Evolutionary conservation across 352 stramenopile species (phyloP).

Genomic region (Globisporangium echinulatum): DNA sequence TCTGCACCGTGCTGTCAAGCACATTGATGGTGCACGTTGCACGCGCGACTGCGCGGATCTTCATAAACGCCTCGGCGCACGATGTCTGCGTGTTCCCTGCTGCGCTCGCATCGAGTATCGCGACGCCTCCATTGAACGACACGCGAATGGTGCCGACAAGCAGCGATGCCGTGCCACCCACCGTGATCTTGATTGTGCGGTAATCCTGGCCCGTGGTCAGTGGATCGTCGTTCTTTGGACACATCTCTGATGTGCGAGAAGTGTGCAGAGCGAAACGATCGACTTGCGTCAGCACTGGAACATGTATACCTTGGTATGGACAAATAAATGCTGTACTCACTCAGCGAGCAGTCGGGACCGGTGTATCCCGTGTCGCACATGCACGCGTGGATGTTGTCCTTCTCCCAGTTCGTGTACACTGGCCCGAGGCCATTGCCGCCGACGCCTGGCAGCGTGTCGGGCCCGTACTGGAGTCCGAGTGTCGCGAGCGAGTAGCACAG

Average conservation of each 20-base stretch:
- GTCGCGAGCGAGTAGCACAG: conserved; percentile 51
- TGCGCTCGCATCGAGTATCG: conserved; percentile 30
- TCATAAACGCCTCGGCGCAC: conserved; percentile 36
- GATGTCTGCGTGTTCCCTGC: conserved; percentile 22
- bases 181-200: conserved; percentile 50
- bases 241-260: conserved; percentile 42
- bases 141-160: conserved; percentile 31
- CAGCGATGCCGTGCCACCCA: conserved; percentile 22
- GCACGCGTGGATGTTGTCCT: conserved; percentile 65
- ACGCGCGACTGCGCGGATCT: conserved; percentile 30
- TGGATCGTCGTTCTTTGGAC: conserved; percentile 83
- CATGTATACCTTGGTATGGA: background rate
- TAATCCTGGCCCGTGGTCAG: conserved; percentile 64
- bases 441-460: conserved; percentile 25
- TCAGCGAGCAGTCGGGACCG: conserved; percentile 76
- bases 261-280: background rate
- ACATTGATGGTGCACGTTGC: conserved; percentile 31
- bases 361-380: conserved; percentile 81
- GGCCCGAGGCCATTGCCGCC: conserved; percentile 39
- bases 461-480: conserved; percentile 42
- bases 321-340: conserved; percentile 22
- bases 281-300: background rate
- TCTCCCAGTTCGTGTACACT: conserved; percentile 84
- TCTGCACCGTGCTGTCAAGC: conserved; percentile 30
- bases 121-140: conserved; percentile 44